These are phyloP conservation scores for Cardamine chenopodiifolia DNA, from an alignment of 345 rosid genomes.

Conservation along the genomic window DNA sequence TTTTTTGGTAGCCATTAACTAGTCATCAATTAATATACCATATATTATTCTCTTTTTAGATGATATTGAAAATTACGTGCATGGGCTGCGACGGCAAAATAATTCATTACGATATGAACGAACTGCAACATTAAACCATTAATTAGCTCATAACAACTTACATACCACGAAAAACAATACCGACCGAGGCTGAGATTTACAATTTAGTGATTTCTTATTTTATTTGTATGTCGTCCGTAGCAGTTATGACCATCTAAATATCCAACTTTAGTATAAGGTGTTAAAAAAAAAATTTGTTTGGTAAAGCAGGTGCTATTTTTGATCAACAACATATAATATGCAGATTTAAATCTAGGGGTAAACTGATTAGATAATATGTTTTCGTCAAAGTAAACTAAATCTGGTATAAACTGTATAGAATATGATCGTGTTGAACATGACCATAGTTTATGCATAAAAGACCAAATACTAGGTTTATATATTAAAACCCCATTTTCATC, in stretches of 20 bases:
- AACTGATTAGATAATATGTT: not conserved
- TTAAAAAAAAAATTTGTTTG: not conserved
- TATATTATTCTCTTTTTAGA: not conserved
- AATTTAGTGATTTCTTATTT: not conserved
- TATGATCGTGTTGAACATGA: not conserved
- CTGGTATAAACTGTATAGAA: not conserved
- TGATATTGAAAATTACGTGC: constrained; percentile 16
- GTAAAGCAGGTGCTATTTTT: not conserved
- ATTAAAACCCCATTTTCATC: not conserved
- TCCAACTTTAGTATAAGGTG: not conserved
- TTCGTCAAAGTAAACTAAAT: too few species aligned
- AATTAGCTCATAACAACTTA: not conserved
- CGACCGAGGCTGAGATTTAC: not conserved
- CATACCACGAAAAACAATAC: not conserved
- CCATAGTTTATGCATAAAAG: not conserved
- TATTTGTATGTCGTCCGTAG: not conserved
- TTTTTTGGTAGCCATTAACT: not conserved
- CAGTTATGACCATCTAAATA: not conserved
- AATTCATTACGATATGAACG: not conserved
- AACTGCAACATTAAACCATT: not conserved
- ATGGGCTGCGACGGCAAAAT: not conserved
- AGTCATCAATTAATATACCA: constrained; percentile 12
- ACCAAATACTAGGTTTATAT: constrained; percentile 35
- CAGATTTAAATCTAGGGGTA: not conserved
- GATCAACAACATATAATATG: not conserved